Evolutionary conservation across 1,284 basidiomycete genomes (phyloP).

Genomic region (Rhodotorula sp.): DNA sequence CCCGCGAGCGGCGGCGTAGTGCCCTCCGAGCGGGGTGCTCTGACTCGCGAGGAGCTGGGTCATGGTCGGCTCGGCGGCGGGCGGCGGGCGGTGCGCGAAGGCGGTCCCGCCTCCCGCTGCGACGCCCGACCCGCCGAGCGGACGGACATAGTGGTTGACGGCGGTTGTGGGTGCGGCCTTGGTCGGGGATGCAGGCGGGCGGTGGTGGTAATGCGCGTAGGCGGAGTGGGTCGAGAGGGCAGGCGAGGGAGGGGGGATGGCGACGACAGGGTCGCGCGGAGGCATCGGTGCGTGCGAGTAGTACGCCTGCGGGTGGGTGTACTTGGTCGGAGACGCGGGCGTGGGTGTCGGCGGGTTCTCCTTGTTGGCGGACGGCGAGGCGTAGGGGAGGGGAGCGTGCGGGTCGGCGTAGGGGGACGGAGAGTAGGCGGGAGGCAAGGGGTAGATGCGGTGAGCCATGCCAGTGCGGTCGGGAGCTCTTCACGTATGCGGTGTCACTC

Average conservation of each 20-base stretch:
- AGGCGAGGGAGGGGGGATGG: neutral
- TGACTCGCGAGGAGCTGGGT: constrained; percentile 33
- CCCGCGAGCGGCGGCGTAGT: constrained; percentile 14
- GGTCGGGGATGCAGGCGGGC: neutral
- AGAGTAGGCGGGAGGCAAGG: neutral
- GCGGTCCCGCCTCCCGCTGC: neutral
- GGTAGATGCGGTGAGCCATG: constrained; percentile 3
- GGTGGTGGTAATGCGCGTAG: constrained; percentile 1
- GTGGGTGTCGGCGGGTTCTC: constrained; percentile 1
- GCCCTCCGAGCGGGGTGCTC: neutral
- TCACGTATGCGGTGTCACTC: no score
- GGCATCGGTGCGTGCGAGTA: neutral
- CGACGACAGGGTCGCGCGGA: neutral
- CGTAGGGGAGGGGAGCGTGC: neutral
- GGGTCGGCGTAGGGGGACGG: constrained; percentile 13
- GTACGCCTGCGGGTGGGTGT: neutral
- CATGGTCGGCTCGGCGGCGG: constrained; percentile 38
- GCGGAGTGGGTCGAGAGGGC: constrained; percentile 8
- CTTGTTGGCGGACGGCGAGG: constrained; percentile 3
- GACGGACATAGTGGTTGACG: constrained; percentile 35
- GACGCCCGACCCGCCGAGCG: constrained; percentile 1
- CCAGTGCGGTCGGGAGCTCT: no score
- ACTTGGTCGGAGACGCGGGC: neutral
- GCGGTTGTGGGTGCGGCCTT: constrained; percentile 4
- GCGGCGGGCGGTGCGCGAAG: neutral